These are phyloP conservation scores for Ceratocystis ficicola DNA, from an alignment of 2,329 filamentous ascomycete genomes.

Conservation along the genomic window DNA sequence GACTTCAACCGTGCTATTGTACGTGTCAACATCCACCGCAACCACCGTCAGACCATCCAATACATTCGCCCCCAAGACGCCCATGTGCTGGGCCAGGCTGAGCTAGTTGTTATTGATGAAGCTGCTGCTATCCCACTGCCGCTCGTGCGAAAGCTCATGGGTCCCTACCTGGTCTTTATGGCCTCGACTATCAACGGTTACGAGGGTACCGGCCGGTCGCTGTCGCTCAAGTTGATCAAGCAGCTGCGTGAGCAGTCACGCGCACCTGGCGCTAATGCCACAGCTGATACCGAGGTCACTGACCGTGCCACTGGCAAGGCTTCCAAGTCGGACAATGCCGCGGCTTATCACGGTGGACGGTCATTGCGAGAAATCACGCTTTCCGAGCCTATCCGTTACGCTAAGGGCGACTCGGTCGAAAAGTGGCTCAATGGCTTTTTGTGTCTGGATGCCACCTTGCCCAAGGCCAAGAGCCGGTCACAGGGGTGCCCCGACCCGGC, in stretches of 20 bases:
- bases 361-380: slow-evolving; percentile 85
- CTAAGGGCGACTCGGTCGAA: slow-evolving; percentile 79
- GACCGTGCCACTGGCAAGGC: slow-evolving; percentile 69
- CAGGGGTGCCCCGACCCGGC: slow-evolving; percentile 79
- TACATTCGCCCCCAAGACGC: slow-evolving; percentile 96
- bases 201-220: slow-evolving; percentile 86
- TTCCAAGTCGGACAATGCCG: slow-evolving; percentile 47
- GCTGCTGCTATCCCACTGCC: slow-evolving; percentile 92
- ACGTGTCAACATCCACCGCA: slow-evolving; percentile 84
- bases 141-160: slow-evolving; percentile 84
- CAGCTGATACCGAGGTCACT: slow-evolving; percentile 52
- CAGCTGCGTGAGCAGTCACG: slow-evolving; percentile 88
- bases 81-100: slow-evolving; percentile 87
- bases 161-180: slow-evolving; percentile 97
- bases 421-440: slow-evolving; percentile 92
- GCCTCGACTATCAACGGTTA: slow-evolving; percentile 98
- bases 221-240: slow-evolving; percentile 93
- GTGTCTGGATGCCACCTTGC: slow-evolving; percentile 84
- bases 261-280: slow-evolving; percentile 37
- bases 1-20: slow-evolving; percentile 99
- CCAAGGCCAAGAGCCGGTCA: slow-evolving; percentile 57
- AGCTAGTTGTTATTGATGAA: slow-evolving; percentile 92
- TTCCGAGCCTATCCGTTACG: slow-evolving; percentile 87
- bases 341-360: slow-evolving; percentile 51
- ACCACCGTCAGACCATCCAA: slow-evolving; percentile 94